A percentile compares a stretch with the other conserved stretches of the same genome.
Conservation (phyloP, 805 yeast genomes). For the Yamadazyma scolyti region DNA sequence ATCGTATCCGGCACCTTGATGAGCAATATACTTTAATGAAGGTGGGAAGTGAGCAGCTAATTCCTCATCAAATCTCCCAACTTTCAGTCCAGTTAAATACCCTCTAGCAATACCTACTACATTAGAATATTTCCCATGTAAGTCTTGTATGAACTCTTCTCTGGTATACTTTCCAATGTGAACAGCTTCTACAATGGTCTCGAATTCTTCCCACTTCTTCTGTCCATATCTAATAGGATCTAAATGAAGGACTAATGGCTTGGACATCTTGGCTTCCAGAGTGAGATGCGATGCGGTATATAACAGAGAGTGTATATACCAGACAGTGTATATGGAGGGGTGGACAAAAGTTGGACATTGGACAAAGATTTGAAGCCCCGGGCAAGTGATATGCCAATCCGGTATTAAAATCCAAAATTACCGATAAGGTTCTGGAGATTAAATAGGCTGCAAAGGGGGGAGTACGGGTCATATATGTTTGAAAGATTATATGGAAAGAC, state of each 20-base stretch:
- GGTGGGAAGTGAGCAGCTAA: constrained; percentile 50
- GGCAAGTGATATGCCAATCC: too few species aligned
- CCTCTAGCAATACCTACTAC: constrained; percentile 47
- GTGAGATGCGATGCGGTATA: too few species aligned
- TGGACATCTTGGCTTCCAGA: not conserved
- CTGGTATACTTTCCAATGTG: constrained; percentile 28
- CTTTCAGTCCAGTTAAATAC: constrained; percentile 40
- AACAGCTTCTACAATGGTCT: constrained; percentile 32
- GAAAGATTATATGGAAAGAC: constrained; percentile 78
- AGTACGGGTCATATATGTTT: constrained; percentile 63
- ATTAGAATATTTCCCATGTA: constrained; percentile 39
- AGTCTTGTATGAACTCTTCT: constrained; percentile 39
- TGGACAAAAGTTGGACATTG: too few species aligned
- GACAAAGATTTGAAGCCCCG: too few species aligned
- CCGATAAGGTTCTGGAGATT: too few species aligned
- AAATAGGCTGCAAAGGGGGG: too few species aligned
- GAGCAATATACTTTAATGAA: constrained; percentile 49
- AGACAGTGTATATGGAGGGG: too few species aligned
- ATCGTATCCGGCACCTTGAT: constrained; percentile 73
- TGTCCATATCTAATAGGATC: constrained; percentile 9
- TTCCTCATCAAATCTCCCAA: constrained; percentile 66
- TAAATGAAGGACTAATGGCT: constrained; percentile 9
- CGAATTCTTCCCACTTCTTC: constrained; percentile 49
- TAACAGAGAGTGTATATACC: too few species aligned
- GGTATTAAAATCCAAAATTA: too few species aligned